phyloP scores from a whole-genome alignment of 2,329 filamentous ascomycete species.

The Aspergillus sp. region DNA sequence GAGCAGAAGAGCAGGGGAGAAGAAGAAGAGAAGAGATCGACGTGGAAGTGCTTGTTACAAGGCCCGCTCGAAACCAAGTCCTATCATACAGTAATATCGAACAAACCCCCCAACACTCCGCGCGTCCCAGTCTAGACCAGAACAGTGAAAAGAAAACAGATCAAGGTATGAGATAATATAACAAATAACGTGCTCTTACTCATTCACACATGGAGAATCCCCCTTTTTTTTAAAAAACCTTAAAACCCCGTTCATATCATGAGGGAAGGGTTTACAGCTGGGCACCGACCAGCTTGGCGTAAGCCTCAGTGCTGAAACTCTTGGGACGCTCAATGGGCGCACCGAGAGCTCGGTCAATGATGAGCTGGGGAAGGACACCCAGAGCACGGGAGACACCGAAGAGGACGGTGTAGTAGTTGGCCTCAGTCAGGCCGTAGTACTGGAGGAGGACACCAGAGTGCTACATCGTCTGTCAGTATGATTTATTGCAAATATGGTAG shows the following conservation, averaged over 20 bases:
- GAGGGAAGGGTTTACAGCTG: conserved; percentile 60
- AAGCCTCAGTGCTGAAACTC: conserved; percentile 96
- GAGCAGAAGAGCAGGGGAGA: conserved; percentile 12
- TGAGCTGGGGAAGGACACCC: conserved; percentile 97
- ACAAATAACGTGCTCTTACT: conserved; percentile 18
- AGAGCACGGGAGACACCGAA: conserved; percentile 98
- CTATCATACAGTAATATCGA: conserved; percentile 32
- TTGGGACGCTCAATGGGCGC: conserved; percentile 98
- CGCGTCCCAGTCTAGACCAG: conserved; percentile 14
- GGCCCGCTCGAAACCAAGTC: conserved; percentile 31
- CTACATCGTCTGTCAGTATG: conserved; percentile 16
- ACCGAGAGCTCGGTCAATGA: conserved; percentile 96
- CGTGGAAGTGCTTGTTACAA: conserved; percentile 29
- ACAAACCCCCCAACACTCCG: conserved; percentile 27
- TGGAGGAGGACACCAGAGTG: conserved; percentile 98
- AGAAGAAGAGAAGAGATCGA: conserved; percentile 14
- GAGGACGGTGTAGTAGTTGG: conserved; percentile 99
- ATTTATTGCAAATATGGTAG: not conserved
- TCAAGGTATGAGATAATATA: not conserved
- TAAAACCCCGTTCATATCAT: conserved; percentile 6
- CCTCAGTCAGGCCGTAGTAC: conserved; percentile 98
- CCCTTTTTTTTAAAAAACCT: not conserved
- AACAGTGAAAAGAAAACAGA: conserved; percentile 4
- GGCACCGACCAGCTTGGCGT: conserved; percentile 82
- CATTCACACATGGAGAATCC: conserved; percentile 7